Evolutionary conservation across 179 eudicot genomes (phyloP), one percentile per base, ranked within the genome.

Genomic region (Silene noctiflora): DNA sequence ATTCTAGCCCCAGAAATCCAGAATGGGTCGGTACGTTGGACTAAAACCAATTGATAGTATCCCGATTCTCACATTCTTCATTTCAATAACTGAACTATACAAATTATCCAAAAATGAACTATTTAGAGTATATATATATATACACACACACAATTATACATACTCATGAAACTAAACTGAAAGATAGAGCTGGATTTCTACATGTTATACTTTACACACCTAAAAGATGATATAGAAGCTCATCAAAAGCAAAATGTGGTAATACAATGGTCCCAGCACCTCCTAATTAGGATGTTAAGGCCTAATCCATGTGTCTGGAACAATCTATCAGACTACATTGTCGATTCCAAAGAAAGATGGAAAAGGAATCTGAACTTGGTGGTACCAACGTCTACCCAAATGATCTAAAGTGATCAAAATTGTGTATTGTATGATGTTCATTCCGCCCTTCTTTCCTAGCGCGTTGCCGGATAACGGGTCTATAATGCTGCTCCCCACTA

Each of bases 401-500:
- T 72, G 56, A 70, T 69, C 64, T 76, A 2, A 6, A 16, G 65
- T 63, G 10, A 39, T 77, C 76, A 60, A 59, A 72, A 76, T 59
- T 59, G 65, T 33, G 73, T 78, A 77, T 62, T 20, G 33, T 24
- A 10, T 46, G 10, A 25, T 53, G 62, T 72, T 78, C 71, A 51
- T 85, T 84, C 64, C 94, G 95, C 53, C 99, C 98, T 76, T 84
- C 89, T 80, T 87, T 91, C 82, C 99, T 84, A 59, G 88, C 87
- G 16, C 87, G 93, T 68, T 78, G 83, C 65, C 87, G 79, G 12
- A 83, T 82, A 58, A 73, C 75, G 12, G 87, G 85, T 73, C 85
- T 86, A 31, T 81, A 76, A 17, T 80, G 83, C 44, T 76, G 78
- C 39, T 76, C 79, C 29, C 77, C 82, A 16, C 62, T 75, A 56